These are phyloP conservation scores for Leishmania lainsoni DNA, from an alignment of 208 protist species.

Conservation along the genomic window DNA sequence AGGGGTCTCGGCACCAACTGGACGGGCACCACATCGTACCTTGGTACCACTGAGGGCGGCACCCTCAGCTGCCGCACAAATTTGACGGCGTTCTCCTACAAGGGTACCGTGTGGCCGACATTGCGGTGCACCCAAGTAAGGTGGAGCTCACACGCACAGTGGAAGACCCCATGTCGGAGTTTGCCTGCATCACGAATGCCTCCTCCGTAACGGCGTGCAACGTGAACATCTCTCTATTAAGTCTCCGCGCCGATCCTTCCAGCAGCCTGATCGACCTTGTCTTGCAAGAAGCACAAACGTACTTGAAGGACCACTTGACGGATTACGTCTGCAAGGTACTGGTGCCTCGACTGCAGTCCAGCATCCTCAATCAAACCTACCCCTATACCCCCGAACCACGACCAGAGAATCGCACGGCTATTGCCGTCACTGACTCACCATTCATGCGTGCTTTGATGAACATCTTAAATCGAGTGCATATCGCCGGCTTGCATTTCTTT, in stretches of 20 bases:
- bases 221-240: slow-evolving; percentile 11
- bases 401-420: not conserved
- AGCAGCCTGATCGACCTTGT: slow-evolving; percentile 15
- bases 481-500: not conserved
- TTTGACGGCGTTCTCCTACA: slow-evolving; percentile 18
- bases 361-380: not conserved
- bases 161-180: not conserved
- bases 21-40: not conserved
- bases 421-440: not conserved
- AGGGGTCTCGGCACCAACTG: not conserved
- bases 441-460: not conserved
- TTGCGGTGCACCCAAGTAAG: slow-evolving; percentile 11
- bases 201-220: slow-evolving; percentile 19
- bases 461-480: not conserved
- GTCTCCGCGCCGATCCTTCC: slow-evolving; percentile 13
- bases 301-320: not conserved
- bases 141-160: slow-evolving; percentile 4
- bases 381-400: not conserved
- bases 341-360: slow-evolving; percentile 9
- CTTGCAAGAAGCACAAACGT: not conserved
- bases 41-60: slow-evolving; percentile 18
- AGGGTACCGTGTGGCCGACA: slow-evolving; percentile 11
- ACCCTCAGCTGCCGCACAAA: slow-evolving; percentile 23
- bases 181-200: slow-evolving; percentile 9
- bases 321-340: slow-evolving; percentile 19